These are phyloP conservation scores for Pelargonium citronellum DNA, from an alignment of 441 rosid species.

Conservation along the genomic window DNA sequence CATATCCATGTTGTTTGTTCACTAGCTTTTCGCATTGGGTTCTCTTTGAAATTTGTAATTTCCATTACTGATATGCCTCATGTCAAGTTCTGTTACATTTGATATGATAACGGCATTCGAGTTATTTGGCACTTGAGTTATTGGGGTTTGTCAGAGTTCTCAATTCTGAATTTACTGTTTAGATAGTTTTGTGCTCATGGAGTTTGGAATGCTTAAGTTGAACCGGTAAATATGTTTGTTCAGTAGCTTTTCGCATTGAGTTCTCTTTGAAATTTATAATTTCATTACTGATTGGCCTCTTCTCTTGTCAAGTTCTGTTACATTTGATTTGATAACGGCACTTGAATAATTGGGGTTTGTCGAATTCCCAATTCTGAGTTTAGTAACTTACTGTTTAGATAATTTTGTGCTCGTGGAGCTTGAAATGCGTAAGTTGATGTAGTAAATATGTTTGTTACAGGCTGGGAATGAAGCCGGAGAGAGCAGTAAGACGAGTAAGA, in stretches of 20 bases:
- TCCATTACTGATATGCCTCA: background rate
- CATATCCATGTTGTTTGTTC: background rate
- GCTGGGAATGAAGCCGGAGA: slow-evolving; percentile 31
- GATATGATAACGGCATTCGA: too few relatives aligned
- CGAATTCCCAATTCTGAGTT: background rate
- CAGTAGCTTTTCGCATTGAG: too few relatives aligned
- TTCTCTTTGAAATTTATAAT: too few relatives aligned
- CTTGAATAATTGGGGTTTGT: too few relatives aligned
- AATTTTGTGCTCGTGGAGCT: background rate
- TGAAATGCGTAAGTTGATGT: background rate
- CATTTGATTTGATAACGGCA: too few relatives aligned
- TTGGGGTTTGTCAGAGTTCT: too few relatives aligned
- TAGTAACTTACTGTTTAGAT: background rate
- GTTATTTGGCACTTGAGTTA: too few relatives aligned
- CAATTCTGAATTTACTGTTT: background rate
- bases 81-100: too few relatives aligned
- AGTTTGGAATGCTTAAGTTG: background rate
- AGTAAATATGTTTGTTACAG: slow-evolving; percentile 19
- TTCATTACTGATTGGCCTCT: too few relatives aligned
- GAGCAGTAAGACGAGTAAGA: slow-evolving; percentile 27
- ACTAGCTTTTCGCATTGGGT: background rate
- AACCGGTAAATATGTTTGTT: background rate
- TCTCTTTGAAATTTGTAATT: background rate
- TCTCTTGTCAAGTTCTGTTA: too few relatives aligned
- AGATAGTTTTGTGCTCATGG: background rate